These are phyloP conservation scores for Lagerstroemia speciosa DNA, from an alignment of 345 rosid genomes.

Conservation along the genomic window DNA sequence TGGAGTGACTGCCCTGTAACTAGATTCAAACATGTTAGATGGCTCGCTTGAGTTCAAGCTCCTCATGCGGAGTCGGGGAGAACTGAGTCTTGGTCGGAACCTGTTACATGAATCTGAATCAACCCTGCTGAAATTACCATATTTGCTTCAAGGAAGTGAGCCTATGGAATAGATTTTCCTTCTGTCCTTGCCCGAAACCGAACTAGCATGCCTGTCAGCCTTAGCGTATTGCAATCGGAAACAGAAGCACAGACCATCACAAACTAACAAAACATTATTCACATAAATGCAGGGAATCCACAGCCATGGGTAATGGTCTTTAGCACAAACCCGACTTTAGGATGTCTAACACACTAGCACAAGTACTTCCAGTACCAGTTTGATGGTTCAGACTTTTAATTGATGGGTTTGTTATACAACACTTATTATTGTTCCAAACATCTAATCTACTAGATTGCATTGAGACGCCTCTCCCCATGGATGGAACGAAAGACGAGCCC, in stretches of 20 bases:
- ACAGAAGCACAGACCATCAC: background rate
- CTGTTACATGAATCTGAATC: background rate
- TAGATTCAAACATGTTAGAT: too few species aligned
- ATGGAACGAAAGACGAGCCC: constrained; percentile 12
- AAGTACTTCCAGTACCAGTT: background rate
- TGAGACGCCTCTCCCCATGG: background rate
- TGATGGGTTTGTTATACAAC: background rate
- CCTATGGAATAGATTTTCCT: background rate
- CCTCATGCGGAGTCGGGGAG: too few species aligned
- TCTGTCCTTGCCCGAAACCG: background rate
- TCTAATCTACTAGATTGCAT: background rate
- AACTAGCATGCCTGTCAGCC: background rate
- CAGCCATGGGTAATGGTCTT: background rate
- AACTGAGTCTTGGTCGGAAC: background rate
- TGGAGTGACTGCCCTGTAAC: too few species aligned
- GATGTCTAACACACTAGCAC: background rate
- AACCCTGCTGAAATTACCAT: background rate
- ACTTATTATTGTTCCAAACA: background rate
- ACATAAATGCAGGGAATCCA: background rate
- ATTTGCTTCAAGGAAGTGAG: background rate
- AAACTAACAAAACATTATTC: background rate
- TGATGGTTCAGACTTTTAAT: background rate
- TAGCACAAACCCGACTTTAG: background rate
- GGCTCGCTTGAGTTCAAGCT: too few species aligned
- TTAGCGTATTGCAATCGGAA: background rate